Base-by-base conservation (phyloP, 2,329 filamentous ascomycete species). In the Talaromyces sp. region DNA sequence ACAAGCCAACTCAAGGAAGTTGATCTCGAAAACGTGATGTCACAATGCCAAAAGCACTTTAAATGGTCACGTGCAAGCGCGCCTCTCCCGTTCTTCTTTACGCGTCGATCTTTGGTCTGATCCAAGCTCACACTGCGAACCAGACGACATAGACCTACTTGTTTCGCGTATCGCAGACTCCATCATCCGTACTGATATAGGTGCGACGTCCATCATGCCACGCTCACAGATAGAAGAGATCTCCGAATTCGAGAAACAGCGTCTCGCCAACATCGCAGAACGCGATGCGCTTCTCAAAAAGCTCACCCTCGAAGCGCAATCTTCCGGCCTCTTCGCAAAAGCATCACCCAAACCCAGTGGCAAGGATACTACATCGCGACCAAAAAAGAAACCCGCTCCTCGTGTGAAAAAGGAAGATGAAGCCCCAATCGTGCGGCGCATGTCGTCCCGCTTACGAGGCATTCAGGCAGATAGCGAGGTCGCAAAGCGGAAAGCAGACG, bases 201-300 rank as follows among this genome's bases (percentile, higher is more conserved):
- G n/a, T 14, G 16, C 24, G 13, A 45, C 9, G 27, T 45, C 10
- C 35, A 47, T 19, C n/a, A 62, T 50, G 41, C 52, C 60, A 43
- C 64, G 33, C 47, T 76, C 77, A 14, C 73, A 65, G 14, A 24
- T 84, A 71, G 75, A 80, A 35, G 85, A 85, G 41, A 81, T 96
- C 71, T 96, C 91, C 77, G 91, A 92, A 45, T 97, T 96, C 77
- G 93, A 97, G 82, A 88, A 89, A 71, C 88, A 91, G 70, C 85
- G 93, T 0, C 85, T 92, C 16, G 92, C 93, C 67, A 97, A 97
- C 70, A 96, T 96, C 47, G 91, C 89, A 0, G 88, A 91, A 62
- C 95, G 96, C 71, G 90, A 94, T 76, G 91, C 89, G 74, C 83
- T 97, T 0, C 79, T 97, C 0, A 90, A 90, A 66, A 90, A 93